Conservation (phyloP, 352 stramenopile species). For the Elongisporangium senticosum region DNA sequence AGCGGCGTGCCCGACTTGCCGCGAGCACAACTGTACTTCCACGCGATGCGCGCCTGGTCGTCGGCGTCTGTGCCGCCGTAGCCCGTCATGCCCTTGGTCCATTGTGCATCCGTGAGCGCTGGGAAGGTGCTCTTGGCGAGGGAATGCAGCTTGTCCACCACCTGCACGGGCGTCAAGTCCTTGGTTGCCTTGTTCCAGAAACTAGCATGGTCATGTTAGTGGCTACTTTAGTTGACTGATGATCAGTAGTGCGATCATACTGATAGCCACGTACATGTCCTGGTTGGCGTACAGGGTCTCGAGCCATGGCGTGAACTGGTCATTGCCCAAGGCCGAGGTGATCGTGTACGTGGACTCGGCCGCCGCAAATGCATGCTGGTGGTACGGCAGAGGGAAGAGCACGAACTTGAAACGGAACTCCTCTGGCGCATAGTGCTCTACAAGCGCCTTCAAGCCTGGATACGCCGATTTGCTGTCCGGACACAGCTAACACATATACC, state of each 20-base stretch:
- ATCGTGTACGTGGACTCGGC: conserved; percentile 65
- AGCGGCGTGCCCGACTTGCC: conserved; percentile 68
- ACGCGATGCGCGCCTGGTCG: conserved; percentile 45
- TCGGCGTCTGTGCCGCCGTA: conserved; percentile 71
- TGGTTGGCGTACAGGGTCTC: conserved; percentile 78
- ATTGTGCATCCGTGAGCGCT: conserved; percentile 51
- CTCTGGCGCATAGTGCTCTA: conserved; percentile 38
- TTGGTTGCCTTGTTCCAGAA: conserved; percentile 84
- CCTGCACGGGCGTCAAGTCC: conserved; percentile 62
- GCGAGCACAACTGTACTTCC: conserved; percentile 80
- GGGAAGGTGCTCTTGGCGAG: conserved; percentile 69
- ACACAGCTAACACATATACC: conserved; percentile 41
- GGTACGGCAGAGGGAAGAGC: conserved; percentile 73
- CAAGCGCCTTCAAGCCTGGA: conserved; percentile 53
- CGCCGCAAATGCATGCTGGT: conserved; percentile 65
- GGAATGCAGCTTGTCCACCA: conserved; percentile 46
- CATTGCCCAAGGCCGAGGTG: conserved; percentile 46
- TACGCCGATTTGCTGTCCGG: conserved; percentile 71
- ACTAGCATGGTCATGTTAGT: conserved; percentile 12
- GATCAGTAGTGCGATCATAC: neutral
- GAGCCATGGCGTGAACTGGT: conserved; percentile 62
- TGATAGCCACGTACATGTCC: conserved; percentile 36
- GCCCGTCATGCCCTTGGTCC: conserved; percentile 65
- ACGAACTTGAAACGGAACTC: conserved; percentile 70
- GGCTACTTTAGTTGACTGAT: neutral